Evolutionary conservation across 352 stramenopile species (phyloP).

Genomic region (Globisporangium middletonii): DNA sequence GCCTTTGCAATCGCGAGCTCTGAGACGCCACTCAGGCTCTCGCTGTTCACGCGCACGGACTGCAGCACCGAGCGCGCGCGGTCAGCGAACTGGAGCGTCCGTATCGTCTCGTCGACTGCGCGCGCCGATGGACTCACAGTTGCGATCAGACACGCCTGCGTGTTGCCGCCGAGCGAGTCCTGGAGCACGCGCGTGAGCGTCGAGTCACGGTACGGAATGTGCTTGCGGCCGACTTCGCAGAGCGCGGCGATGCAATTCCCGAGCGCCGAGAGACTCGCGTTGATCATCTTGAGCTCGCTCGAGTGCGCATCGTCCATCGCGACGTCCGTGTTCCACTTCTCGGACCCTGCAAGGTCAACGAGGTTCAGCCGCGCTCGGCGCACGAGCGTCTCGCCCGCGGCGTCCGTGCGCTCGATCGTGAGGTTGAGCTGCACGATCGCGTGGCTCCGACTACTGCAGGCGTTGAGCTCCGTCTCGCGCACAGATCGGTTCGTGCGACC

Average conservation of each 20-base stretch:
- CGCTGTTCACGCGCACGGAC: slow-evolving; percentile 51
- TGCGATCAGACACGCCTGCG: slow-evolving; percentile 62
- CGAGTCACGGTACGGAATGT: slow-evolving; percentile 90
- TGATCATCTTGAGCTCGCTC: slow-evolving; percentile 88
- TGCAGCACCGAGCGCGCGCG: slow-evolving; percentile 71
- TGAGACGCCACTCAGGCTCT: slow-evolving; percentile 35
- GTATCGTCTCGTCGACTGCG: slow-evolving; percentile 60
- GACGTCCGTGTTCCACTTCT: slow-evolving; percentile 81
- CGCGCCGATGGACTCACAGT: slow-evolving; percentile 45
- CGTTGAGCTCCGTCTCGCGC: slow-evolving; percentile 83
- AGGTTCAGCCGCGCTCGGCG: slow-evolving; percentile 62
- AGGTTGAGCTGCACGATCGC: slow-evolving; percentile 90
- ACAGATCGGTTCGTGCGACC: slow-evolving; percentile 60
- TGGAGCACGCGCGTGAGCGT: slow-evolving; percentile 86
- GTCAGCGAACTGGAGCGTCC: slow-evolving; percentile 76
- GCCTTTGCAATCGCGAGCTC: slow-evolving; percentile 56
- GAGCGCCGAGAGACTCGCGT: slow-evolving; percentile 85
- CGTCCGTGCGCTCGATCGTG: slow-evolving; percentile 19
- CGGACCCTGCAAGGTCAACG: slow-evolving; percentile 71
- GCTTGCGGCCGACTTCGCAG: slow-evolving; percentile 64
- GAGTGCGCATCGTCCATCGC: slow-evolving; percentile 69
- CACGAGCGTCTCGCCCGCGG: slow-evolving; percentile 32
- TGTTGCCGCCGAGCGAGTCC: slow-evolving; percentile 75
- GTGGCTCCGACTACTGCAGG: slow-evolving; percentile 85
- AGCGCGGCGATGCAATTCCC: slow-evolving; percentile 90